Evolutionary conservation across 257 asterid species (phyloP).

Genomic region (Solanum piurae): DNA sequence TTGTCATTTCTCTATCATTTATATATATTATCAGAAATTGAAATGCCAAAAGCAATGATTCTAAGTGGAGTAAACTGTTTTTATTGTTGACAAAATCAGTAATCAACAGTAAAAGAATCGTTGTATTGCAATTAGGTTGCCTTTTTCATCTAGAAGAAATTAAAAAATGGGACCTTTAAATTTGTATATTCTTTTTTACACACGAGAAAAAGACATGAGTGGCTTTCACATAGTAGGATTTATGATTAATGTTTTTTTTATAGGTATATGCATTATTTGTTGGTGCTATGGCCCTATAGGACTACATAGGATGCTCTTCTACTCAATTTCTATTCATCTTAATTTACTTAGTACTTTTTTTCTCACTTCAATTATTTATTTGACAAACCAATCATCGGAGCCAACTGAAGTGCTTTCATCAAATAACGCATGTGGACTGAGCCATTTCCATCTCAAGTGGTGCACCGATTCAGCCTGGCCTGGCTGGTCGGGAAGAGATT

Average conservation of each 20-base stretch:
- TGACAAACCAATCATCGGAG: too few species aligned
- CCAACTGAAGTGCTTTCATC: too few species aligned
- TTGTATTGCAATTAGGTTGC: background rate
- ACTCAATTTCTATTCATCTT: background rate
- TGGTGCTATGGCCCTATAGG: background rate
- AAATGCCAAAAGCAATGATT: background rate
- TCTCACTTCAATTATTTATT: background rate
- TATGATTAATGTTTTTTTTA: background rate
- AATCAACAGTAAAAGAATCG: background rate
- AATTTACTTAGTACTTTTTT: background rate
- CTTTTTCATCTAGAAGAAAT: conserved; percentile 3
- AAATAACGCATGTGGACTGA: too few species aligned
- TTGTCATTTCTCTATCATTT: background rate
- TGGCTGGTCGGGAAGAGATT: too few species aligned
- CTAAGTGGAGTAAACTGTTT: conserved; percentile 13
- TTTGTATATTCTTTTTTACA: background rate
- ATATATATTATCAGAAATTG: background rate
- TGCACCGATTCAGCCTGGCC: too few species aligned
- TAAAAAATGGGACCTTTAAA: background rate
- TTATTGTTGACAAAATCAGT: background rate
- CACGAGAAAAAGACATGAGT: conserved; percentile 1
- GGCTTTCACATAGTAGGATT: conserved; percentile 4
- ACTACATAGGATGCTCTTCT: conserved; percentile 12
- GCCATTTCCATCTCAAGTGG: too few species aligned
- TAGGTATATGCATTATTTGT: conserved; percentile 1